Evolutionary conservation across 495 filamentous ascomycete genomes (phyloP).

Genomic region (Neurospora sp.): DNA sequence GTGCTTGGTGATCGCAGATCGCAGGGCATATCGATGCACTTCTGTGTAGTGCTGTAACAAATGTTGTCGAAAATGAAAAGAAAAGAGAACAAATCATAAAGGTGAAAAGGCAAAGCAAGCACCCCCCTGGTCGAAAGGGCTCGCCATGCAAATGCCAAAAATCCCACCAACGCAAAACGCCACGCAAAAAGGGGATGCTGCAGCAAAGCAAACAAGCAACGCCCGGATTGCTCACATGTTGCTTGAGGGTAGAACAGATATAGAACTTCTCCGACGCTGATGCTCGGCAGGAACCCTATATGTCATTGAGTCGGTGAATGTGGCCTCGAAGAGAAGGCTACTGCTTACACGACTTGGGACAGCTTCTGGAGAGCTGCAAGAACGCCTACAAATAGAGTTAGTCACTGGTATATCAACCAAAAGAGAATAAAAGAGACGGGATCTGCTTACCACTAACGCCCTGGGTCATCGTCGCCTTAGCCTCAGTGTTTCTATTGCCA

Average conservation of each 20-base stretch:
- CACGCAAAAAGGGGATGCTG: background rate
- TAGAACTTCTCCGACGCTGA: constrained; percentile 3
- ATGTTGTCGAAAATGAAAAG: background rate
- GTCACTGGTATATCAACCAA: background rate
- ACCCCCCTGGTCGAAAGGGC: background rate
- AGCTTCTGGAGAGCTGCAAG: constrained; percentile 38
- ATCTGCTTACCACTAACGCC: constrained; percentile 68
- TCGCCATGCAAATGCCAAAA: background rate
- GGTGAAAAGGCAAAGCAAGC: background rate
- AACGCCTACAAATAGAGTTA: constrained; percentile 24
- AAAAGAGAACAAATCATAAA: background rate
- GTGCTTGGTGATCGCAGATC: background rate
- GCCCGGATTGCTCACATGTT: background rate
- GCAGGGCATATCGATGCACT: background rate
- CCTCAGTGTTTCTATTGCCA: constrained; percentile 78
- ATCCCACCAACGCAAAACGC: background rate
- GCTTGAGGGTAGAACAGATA: background rate
- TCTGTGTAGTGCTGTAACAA: background rate
- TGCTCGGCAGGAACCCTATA: background rate
- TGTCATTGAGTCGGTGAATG: background rate
- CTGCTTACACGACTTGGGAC: constrained; percentile 15
- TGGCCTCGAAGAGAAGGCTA: constrained; percentile 3
- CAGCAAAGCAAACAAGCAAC: background rate
- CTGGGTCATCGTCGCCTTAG: constrained; percentile 72
- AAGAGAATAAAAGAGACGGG: constrained; percentile 1